A percentile compares a stretch with the other conserved stretches of the same genome.
Evolutionary conservation across 2,329 filamentous ascomycete species (phyloP).

Genomic region (Knufia petricola): DNA sequence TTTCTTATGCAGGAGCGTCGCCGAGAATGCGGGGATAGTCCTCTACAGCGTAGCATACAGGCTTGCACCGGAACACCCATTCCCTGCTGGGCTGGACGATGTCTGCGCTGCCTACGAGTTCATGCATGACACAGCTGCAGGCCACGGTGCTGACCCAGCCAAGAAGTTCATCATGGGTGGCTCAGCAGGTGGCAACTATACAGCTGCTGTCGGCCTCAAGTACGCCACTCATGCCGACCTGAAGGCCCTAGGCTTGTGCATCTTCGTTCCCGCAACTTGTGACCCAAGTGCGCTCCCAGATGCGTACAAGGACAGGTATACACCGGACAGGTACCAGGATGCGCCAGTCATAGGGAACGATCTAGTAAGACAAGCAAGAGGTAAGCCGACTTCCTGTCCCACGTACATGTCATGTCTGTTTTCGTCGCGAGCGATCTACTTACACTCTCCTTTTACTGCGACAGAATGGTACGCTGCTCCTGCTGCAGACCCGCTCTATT

Average conservation of each 20-base stretch:
- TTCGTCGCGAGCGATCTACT: too few relatives aligned
- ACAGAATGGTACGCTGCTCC: conserved; percentile 7
- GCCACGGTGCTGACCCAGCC: conserved; percentile 21
- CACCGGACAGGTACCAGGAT: conserved; percentile 9
- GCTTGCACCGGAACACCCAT: conserved; percentile 27
- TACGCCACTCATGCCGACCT: conserved; percentile 19
- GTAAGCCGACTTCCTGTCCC: neutral
- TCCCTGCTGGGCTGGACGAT: conserved; percentile 29
- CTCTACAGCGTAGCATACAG: conserved; percentile 30
- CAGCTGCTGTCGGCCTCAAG: conserved; percentile 25
- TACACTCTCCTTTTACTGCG: neutral
- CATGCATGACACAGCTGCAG: conserved; percentile 25
- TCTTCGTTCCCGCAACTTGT: conserved; percentile 12
- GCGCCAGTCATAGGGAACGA: conserved; percentile 7
- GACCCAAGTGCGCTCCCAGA: conserved; percentile 1
- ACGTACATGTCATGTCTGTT: too few relatives aligned
- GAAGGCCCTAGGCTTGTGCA: conserved; percentile 23
- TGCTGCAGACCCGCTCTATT: conserved; percentile 7
- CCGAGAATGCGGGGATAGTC: conserved; percentile 24
- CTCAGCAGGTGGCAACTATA: conserved; percentile 31
- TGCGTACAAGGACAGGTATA: conserved; percentile 8
- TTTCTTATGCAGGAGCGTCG: conserved; percentile 28
- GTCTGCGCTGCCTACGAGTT: conserved; percentile 20
- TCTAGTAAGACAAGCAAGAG: conserved; percentile 4
- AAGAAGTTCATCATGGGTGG: conserved; percentile 28